Conservation (phyloP, 2,329 filamentous ascomycete species). For the Penicillium sp. region DNA sequence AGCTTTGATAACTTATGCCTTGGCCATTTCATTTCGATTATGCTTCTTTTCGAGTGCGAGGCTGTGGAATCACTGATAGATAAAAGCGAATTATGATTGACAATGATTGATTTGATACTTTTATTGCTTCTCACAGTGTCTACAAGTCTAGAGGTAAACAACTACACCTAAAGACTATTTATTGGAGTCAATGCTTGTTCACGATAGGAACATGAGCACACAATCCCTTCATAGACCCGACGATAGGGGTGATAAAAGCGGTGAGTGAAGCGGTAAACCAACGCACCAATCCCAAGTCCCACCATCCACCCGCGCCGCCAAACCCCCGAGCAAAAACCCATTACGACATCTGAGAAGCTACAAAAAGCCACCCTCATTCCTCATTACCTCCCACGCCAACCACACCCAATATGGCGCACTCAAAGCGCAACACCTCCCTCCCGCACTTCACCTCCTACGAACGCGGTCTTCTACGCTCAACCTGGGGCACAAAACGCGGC, state of each 20-base stretch:
- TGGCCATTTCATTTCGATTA: neutral
- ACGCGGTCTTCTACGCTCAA: conserved; percentile 73
- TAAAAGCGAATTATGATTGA: conserved; percentile 14
- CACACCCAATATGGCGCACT: conserved; percentile 43
- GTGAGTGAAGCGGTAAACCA: neutral
- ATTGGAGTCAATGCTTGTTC: neutral
- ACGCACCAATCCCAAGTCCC: neutral
- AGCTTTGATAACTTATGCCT: neutral
- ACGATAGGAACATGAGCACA: neutral
- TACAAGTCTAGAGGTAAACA: neutral
- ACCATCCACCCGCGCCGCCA: neutral
- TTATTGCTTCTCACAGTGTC: neutral
- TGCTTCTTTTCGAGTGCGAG: conserved; percentile 4
- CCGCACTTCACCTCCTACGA: conserved; percentile 94
- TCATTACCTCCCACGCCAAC: neutral
- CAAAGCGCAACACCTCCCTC: conserved; percentile 85
- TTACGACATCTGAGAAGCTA: conserved; percentile 6
- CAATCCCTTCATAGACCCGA: neutral
- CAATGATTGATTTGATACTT: conserved; percentile 1
- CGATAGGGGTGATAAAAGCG: neutral
- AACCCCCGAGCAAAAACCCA: conserved; percentile 2
- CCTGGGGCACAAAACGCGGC: conserved; percentile 80
- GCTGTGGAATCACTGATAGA: conserved; percentile 5
- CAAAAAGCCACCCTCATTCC: conserved; percentile 1
- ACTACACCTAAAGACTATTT: neutral